phyloP scores from a whole-genome alignment of 164 flowering plant species.

The Litsea cubeba region DNA sequence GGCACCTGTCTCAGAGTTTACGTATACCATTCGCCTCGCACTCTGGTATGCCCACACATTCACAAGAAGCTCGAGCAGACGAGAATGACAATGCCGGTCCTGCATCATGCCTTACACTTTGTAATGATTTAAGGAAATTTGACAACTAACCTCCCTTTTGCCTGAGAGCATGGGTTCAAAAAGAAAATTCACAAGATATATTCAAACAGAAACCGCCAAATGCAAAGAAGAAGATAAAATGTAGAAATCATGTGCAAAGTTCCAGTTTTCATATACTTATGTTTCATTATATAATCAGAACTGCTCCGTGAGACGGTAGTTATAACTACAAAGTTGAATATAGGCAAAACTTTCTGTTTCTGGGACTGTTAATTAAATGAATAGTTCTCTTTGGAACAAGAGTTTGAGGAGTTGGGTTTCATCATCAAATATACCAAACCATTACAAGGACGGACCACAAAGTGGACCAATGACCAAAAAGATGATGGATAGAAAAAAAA shows the following conservation, averaged over 20 bases:
- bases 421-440: no score
- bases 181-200: no score
- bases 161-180: background rate
- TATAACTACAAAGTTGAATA: no score
- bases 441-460: no score
- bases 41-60: conserved; percentile 98
- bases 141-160: background rate
- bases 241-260: background rate
- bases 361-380: no score
- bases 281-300: no score
- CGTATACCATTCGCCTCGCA: conserved; percentile 74
- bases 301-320: background rate
- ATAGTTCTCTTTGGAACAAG: no score
- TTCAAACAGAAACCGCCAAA: background rate
- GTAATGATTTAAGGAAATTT: background rate
- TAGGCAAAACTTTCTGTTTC: no score
- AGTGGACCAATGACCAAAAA: no score
- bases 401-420: no score
- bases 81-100: conserved; percentile 94
- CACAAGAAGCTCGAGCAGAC: conserved; percentile 79
- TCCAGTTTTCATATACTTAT: background rate
- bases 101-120: conserved; percentile 22
- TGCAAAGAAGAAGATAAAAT: background rate
- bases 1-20: conserved; percentile 66
- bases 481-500: no score